These are phyloP conservation scores for Lithohypha guttulata DNA, from an alignment of 2,329 filamentous ascomycete species.

Conservation along the genomic window DNA sequence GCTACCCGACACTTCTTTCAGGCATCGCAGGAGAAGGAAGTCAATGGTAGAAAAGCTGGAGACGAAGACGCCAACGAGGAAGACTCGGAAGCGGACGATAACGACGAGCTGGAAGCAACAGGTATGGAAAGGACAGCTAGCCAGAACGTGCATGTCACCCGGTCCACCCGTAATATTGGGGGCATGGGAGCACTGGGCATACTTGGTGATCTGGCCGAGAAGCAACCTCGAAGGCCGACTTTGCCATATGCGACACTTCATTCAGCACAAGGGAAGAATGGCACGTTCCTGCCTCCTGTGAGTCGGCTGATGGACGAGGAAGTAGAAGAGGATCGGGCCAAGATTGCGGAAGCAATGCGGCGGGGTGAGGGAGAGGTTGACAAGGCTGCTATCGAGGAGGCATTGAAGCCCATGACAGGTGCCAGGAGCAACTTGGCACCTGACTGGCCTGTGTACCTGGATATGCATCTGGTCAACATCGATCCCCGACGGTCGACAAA, in stretches of 20 bases:
- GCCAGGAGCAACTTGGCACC: constrained; percentile 30
- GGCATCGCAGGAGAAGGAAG: constrained; percentile 34
- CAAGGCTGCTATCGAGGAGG: constrained; percentile 29
- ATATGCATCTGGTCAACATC: constrained; percentile 33
- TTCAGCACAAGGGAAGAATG: constrained; percentile 34
- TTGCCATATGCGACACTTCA: constrained; percentile 37
- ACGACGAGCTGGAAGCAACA: constrained; percentile 33
- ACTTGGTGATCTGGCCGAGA: constrained; percentile 46
- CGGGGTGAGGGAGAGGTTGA: constrained; percentile 35
- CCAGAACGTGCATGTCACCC: constrained; percentile 47
- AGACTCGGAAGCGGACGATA: constrained; percentile 32
- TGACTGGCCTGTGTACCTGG: constrained; percentile 34
- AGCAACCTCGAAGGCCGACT: constrained; percentile 34
- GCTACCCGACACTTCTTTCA: constrained; percentile 50
- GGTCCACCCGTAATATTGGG: constrained; percentile 41
- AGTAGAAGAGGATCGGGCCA: constrained; percentile 35
- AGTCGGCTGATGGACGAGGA: constrained; percentile 37
- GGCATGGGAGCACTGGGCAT: constrained; percentile 41
- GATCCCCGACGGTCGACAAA: constrained; percentile 15
- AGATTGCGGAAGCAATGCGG: constrained; percentile 30
- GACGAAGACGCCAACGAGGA: constrained; percentile 29
- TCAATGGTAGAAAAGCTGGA: constrained; percentile 28
- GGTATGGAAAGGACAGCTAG: constrained; percentile 53
- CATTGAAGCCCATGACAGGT: constrained; percentile 17
- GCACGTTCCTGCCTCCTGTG: constrained; percentile 29